Base-by-base conservation (phyloP, 768 basidiomycete genomes). In the Kwoniella newhampshirensis region DNA sequence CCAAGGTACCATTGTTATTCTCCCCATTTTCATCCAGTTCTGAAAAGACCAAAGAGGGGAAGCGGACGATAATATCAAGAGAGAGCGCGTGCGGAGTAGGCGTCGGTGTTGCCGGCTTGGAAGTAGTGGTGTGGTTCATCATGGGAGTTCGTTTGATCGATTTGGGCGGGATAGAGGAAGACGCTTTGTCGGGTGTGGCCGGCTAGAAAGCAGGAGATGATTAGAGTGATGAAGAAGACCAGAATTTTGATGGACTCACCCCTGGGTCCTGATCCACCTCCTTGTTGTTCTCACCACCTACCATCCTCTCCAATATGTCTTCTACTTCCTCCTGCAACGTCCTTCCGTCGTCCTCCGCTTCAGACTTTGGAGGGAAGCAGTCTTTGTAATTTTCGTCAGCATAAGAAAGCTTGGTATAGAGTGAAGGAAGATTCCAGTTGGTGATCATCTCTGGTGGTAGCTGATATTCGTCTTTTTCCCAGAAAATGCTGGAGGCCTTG, bases 391-490 rank as follows among this genome's bases (percentile, higher is more conserved):
- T 32, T n/a, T 18, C 23, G 17, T 57, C 47, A 15, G 46, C 40
- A 37, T 48, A 43, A 18, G 11, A 43, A 5, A 11, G 7, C 18
- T 21, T 36, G 2, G 48, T 42, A 37, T 42, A 44, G 6, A 21
- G 47, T 3, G 17, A 15, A 27, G 56, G 56, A 12, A 51, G 32
- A 46, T 58, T 37, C 56, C 56, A 58, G 5, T 26, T 5, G 2
- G 8, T 51, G 32, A 58, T 18, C 30, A 58, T 44, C 18, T 51
- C 49, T 0, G 30, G 12, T 13, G 56, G 35, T 6, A 42, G 40
- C 17, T n/a, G 17, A n/a, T 42, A 42, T 7, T 5, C 6, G 7
- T 42, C 40, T n/a, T n/a, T 8, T 6, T 42, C 40, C 40, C 40
- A 42, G 17, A n/a, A 6, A 5, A 42, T 23, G 17, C 17, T 18